A percentile compares a stretch with the other conserved stretches of the same genome.
phyloP scores from a whole-genome alignment of 169 alveolate species.

The Neospora caninum region DNA sequence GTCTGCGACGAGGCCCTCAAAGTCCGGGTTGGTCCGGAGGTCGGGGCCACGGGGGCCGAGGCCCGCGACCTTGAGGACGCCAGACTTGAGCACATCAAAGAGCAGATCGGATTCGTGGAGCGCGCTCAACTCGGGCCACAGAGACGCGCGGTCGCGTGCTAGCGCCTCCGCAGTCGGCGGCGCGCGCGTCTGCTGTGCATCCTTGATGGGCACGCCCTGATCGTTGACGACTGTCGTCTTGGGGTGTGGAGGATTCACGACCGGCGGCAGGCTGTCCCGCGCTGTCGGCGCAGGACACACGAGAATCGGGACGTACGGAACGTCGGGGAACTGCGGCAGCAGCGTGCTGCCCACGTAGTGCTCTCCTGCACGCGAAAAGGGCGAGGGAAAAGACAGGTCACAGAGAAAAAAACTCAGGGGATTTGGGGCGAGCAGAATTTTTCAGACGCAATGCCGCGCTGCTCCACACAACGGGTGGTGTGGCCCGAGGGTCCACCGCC shows the following conservation, averaged over 20 bases:
- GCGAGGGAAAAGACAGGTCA: neutral
- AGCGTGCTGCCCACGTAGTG: conserved; percentile 5
- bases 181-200: neutral
- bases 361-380: neutral
- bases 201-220: neutral
- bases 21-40: neutral
- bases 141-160: neutral
- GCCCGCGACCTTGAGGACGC: conserved; percentile 30
- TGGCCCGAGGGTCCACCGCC: no score
- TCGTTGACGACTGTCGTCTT: neutral
- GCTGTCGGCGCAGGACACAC: conserved; percentile 28
- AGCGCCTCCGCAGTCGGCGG: neutral
- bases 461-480: no score
- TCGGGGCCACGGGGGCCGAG: conserved; percentile 1
- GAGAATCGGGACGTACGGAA: conserved; percentile 50
- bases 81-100: conserved; percentile 4
- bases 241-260: neutral
- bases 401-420: no score
- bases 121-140: neutral
- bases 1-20: neutral
- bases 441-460: no score
- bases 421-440: no score
- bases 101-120: conserved; percentile 45
- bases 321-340: neutral
- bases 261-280: neutral